Evolutionary conservation across 805 yeast genomes (phyloP).

Genomic region (Ogataea trehaloabstinens): DNA sequence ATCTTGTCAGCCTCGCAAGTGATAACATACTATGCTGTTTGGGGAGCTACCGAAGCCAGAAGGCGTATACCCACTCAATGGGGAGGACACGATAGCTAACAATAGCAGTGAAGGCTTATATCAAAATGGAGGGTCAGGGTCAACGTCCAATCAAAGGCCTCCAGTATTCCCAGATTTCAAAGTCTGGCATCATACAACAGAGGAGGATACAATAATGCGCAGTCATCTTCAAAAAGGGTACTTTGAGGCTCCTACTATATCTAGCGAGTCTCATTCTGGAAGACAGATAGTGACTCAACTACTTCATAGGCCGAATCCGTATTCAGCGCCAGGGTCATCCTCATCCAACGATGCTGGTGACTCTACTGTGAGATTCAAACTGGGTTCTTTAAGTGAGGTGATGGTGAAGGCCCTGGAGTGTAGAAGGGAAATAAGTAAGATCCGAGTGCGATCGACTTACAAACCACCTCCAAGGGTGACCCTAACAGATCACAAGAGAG

Average conservation of each 20-base stretch:
- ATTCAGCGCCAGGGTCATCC: conserved; percentile 20
- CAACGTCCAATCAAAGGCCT: conserved; percentile 8
- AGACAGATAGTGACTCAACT: conserved; percentile 49
- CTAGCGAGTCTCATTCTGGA: conserved; percentile 70
- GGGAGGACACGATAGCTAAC: conserved; percentile 13
- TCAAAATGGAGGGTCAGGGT: background rate
- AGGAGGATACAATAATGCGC: conserved; percentile 54
- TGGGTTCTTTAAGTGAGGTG: conserved; percentile 46
- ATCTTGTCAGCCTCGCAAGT: too few relatives aligned
- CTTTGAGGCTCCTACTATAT: conserved; percentile 58
- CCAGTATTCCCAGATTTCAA: conserved; percentile 62
- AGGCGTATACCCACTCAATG: conserved; percentile 32
- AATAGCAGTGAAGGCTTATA: background rate
- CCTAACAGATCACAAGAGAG: conserved; percentile 80
- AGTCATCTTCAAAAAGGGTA: conserved; percentile 68
- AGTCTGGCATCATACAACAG: conserved; percentile 63
- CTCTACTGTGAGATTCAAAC: conserved; percentile 17
- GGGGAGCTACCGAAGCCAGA: conserved; percentile 27
- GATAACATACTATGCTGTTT: conserved; percentile 30
- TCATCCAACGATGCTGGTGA: conserved; percentile 9
- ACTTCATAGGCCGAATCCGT: conserved; percentile 23
- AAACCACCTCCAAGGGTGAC: conserved; percentile 90
- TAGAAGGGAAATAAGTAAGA: conserved; percentile 43
- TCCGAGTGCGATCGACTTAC: conserved; percentile 52
- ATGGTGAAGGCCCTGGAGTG: conserved; percentile 47